Base-by-base conservation (phyloP, 805 yeast genomes). In the Candida krabiensis region DNA sequence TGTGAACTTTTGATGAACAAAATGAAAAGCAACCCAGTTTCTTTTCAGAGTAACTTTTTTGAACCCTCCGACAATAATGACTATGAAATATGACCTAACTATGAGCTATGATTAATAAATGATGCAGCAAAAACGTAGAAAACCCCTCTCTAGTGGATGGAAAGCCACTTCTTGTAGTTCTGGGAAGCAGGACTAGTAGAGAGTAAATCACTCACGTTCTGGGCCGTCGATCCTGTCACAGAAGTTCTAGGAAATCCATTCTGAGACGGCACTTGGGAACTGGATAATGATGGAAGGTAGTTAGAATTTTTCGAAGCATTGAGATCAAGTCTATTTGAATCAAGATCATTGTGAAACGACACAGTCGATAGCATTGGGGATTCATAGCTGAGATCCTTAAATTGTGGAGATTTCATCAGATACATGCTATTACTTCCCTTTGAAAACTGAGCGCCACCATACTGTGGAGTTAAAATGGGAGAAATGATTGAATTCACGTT, bases 151-250 rank as follows among this genome's bases (percentile, higher is more conserved):
- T 42, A 44, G 30, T 55, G 60, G 25, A 39, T 55, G 5, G 64
- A 53, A 19, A 61, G 43, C 64, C 64, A 60, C 34, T 42, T 58
- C 35, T 50, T 57, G 38, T 61, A 60, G 33, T 60, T 60, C 30
- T 58, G 60, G 6, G 61, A 57, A 14, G 65, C 53, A 29, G 55
- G 55, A 12, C 44, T 37, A 30, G 50, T 46, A n/a, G 55, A 45
- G 26, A 60, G 37, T 23, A 55, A 28, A 32, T 57, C 60, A 27
- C 60, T 51, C 19, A 60, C 51, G 38, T 52, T 57, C 19, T 61
- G 52, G 12, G 57, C 50, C 6, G 48, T 24, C n/a, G 38, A 11
- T 23, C 21, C 25, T n/a, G 34, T 32, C 19, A 23, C 26, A 14
- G 37, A 5, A 16, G 30, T 16, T 28, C 44, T 35, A 7, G 42